Evolutionary conservation across 768 basidiomycete genomes (phyloP).

Genomic region (Podaxis carcinomalis): DNA sequence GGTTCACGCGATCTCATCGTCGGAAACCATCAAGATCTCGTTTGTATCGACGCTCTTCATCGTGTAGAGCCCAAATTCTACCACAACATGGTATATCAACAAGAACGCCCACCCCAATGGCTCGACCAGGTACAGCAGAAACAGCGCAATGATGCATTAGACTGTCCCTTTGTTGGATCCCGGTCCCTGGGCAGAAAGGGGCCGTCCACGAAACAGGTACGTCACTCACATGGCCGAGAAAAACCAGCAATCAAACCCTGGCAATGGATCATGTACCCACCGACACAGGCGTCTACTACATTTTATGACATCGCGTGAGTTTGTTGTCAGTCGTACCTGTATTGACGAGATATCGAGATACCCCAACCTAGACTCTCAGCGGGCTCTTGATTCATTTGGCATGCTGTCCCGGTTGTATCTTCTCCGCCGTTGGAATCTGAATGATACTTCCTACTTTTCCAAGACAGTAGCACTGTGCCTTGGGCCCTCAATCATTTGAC

Average conservation of each 20-base stretch:
- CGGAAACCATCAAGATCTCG: background rate
- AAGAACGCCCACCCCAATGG: background rate
- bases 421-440: too few relatives aligned
- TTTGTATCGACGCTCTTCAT: background rate
- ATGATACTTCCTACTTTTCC: too few relatives aligned
- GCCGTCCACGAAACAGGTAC: background rate
- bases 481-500: too few relatives aligned
- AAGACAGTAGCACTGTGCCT: too few relatives aligned
- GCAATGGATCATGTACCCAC: background rate
- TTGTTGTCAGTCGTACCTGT: background rate
- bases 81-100: background rate
- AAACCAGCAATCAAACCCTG: background rate
- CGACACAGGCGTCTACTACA: background rate
- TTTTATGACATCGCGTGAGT: background rate
- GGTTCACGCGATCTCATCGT: background rate
- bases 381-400: background rate
- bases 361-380: background rate
- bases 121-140: slow-evolving; percentile 5
- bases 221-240: slow-evolving; percentile 1
- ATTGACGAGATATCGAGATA: background rate
- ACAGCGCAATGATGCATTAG: background rate
- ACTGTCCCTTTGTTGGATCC: background rate
- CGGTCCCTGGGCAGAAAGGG: background rate
- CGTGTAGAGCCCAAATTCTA: background rate
- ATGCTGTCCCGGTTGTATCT: background rate